Percentiles rank a stretch among this genome's conserved stretches.
phyloP scores from a whole-genome alignment of 306 rosid genomes.

The Acmispon strigosus region DNA sequence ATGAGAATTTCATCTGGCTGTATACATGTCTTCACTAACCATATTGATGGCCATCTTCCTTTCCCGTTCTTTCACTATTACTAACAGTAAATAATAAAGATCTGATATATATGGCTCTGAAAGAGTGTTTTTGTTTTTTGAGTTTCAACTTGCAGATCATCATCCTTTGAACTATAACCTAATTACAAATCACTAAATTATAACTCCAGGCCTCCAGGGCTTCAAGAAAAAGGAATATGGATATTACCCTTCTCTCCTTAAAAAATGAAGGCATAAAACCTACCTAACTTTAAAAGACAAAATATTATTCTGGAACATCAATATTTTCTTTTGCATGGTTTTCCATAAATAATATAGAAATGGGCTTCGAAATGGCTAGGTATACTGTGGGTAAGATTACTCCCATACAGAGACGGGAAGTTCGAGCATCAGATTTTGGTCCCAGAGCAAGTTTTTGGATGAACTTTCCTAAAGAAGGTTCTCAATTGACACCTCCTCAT shows the following conservation, averaged over 20 bases:
- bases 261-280: neutral
- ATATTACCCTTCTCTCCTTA: neutral
- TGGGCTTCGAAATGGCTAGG: constrained; percentile 55
- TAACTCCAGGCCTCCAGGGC: neutral
- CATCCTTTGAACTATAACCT: neutral
- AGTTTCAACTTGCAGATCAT: neutral
- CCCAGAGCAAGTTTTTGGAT: constrained; percentile 99
- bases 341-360: constrained; percentile 19
- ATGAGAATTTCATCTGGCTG: neutral
- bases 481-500: constrained; percentile 93
- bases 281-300: neutral
- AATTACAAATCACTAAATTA: neutral
- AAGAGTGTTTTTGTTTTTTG: neutral
- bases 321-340: constrained; percentile 15
- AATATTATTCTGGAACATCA: neutral
- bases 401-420: constrained; percentile 93
- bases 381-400: constrained; percentile 99
- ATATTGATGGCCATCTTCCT: neutral
- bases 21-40: neutral
- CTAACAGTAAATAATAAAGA: neutral
- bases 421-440: constrained; percentile 85
- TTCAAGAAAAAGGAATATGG: neutral
- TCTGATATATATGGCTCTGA: neutral
- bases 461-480: constrained; percentile 95
- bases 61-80: neutral